Conservation (phyloP, 192 early-diverging fungal genomes). For the Entrophospora sp. region DNA sequence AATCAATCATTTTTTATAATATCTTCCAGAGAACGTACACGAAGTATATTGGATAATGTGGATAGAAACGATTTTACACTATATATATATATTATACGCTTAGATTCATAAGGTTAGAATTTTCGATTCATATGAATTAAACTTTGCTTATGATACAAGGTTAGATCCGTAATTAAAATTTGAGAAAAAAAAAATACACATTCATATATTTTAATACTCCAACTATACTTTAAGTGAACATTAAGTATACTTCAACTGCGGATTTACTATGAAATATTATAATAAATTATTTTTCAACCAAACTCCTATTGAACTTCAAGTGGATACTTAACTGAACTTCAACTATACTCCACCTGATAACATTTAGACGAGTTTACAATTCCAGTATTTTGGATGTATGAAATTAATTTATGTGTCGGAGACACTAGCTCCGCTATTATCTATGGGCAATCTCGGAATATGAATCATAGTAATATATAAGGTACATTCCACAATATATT, state of each 20-base stretch:
- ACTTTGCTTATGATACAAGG: neutral
- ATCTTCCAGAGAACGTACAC: no score
- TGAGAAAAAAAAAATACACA: neutral
- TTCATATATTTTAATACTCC: neutral
- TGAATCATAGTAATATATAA: no score
- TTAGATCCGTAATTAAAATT: neutral
- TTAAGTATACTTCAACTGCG: neutral
- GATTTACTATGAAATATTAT: neutral
- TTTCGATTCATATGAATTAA: no score
- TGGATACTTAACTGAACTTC: neutral
- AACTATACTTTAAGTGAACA: neutral
- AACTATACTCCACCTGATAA: neutral
- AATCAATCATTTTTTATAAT: conserved; percentile 7
- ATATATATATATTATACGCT: no score
- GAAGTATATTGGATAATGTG: no score
- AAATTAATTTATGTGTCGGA: no score
- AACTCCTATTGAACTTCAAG: neutral
- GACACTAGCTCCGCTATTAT: no score
- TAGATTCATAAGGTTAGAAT: no score
- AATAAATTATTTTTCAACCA: no score
- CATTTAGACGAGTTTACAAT: neutral
- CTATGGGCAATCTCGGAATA: neutral
- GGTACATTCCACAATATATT: no score
- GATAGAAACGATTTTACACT: no score
- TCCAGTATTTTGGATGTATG: neutral